Conservation (phyloP, 2,329 filamentous ascomycete genomes). For the Cercospora citrullina region DNA sequence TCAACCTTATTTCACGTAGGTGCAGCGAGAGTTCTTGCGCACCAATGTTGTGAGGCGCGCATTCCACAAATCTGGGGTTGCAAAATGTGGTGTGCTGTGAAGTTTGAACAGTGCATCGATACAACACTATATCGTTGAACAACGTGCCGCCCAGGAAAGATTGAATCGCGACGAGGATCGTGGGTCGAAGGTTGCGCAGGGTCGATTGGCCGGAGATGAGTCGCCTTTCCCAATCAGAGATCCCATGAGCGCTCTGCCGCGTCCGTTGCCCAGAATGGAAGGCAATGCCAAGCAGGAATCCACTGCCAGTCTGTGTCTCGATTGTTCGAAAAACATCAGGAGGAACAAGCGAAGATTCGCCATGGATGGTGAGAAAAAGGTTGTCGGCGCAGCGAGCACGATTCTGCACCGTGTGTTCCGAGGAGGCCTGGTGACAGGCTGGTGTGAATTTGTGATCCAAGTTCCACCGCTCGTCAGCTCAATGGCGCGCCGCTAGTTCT, state of each 20-base stretch:
- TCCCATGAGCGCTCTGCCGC: neutral
- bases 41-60: neutral
- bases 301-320: neutral
- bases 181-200: neutral
- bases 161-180: neutral
- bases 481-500: neutral
- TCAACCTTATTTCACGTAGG: conserved; percentile 7
- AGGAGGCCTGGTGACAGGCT: neutral
- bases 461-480: neutral
- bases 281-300: neutral
- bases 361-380: neutral
- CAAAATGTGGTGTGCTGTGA: neutral
- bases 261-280: neutral
- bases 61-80: neutral
- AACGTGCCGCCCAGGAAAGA: neutral
- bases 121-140: neutral
- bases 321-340: neutral
- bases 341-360: neutral
- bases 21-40: neutral
- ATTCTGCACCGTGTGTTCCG: neutral
- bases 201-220: neutral
- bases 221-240: neutral
- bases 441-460: neutral
- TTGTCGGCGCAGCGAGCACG: neutral
- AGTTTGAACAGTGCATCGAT: neutral